Evolutionary conservation across 495 filamentous ascomycete genomes (phyloP).

Genomic region (Lasiosphaeriaceae sp.): DNA sequence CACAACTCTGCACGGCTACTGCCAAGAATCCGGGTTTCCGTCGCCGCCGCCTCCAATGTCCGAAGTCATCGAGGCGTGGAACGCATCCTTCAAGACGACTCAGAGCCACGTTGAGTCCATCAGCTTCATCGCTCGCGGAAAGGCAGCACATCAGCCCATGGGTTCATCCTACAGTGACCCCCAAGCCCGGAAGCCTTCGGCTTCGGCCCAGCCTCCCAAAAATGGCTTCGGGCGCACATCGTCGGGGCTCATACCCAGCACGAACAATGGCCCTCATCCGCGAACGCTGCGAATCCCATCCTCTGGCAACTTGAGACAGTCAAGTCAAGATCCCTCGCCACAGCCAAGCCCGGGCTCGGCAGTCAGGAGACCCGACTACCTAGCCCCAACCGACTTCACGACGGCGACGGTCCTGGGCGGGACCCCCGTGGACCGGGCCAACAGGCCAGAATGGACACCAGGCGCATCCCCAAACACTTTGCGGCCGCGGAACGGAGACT

Average conservation of each 20-base stretch:
- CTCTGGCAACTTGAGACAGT: conserved; percentile 15
- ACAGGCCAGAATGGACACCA: conserved; percentile 1
- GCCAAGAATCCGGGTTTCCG: conserved; percentile 64
- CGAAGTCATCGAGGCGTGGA: conserved; percentile 68
- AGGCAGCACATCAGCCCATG: conserved; percentile 65
- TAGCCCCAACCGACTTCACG: conserved; percentile 45
- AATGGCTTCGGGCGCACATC: conserved; percentile 27
- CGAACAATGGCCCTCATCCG: conserved; percentile 21
- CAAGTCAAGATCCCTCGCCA: conserved; percentile 9
- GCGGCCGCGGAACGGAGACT: conserved; percentile 39
- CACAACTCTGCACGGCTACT: conserved; percentile 76
- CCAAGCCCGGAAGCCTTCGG: conserved; percentile 6
- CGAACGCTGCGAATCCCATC: conserved; percentile 39
- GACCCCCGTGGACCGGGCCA: conserved; percentile 18
- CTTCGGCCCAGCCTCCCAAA: conserved; percentile 2
- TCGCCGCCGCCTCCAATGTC: conserved; percentile 72
- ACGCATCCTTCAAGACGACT: conserved; percentile 58
- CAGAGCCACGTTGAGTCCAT: conserved; percentile 73
- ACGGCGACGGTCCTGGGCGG: conserved; percentile 40
- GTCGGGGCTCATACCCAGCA: conserved; percentile 32
- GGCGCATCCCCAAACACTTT: conserved; percentile 20
- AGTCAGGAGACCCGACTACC: conserved; percentile 25
- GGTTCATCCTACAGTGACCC: conserved; percentile 21
- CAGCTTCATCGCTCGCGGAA: conserved; percentile 65
- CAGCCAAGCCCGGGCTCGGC: conserved; percentile 24